Base-by-base conservation (phyloP, 306 rosid genomes). In the Fragaria vesca region DNA sequence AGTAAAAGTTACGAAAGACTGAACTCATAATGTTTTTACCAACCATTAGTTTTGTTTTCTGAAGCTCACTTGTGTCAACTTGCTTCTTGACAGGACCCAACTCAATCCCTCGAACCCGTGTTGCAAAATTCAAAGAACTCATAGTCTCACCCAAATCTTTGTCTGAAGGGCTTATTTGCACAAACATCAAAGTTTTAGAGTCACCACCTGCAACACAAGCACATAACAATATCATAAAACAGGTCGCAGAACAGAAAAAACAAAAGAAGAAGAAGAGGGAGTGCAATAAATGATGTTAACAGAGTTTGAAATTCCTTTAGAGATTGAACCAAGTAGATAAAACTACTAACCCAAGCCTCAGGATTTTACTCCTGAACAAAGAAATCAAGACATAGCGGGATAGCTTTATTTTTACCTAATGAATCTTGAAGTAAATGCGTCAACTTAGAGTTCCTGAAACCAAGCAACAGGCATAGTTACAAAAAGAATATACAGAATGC, bases 371-470 rank as follows among this genome's bases (percentile, higher is more conserved):
- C 20, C 66, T 75, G 42, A 30, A 43, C 73, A 58, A 50, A 73
- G 28, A 77, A 52, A 17, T 65, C 67, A 30, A 18, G 65, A 28
- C 36, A 60, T 67, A 77, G 60, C 45, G 18, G 63, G 76, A 54
- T 34, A 50, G 61, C 62, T 66, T 11, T 28, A 70, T 20, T 65
- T 65, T 79, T 86, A 93, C 96, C 96, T 75, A 93, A 73, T n/a
- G 97, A 93, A 88, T 93, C 97, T 86, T 93, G 97, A 77, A 93
- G 97, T 77, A 93, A 82, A 85, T 93, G 97, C 21, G 97, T 93
- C 90, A 93, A 86, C 81, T 93, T 93, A 15, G 97, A 93, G 85
- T 93, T 93, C 90, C 97, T 93, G 88, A 82, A 83, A 83, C 74
- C 78, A 72, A 75, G 80, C 50, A 80, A 72, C 77, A 57, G 76